Evolutionary conservation across 352 stramenopile species (phyloP).

Genomic region (Phytophthora boehmeriae): DNA sequence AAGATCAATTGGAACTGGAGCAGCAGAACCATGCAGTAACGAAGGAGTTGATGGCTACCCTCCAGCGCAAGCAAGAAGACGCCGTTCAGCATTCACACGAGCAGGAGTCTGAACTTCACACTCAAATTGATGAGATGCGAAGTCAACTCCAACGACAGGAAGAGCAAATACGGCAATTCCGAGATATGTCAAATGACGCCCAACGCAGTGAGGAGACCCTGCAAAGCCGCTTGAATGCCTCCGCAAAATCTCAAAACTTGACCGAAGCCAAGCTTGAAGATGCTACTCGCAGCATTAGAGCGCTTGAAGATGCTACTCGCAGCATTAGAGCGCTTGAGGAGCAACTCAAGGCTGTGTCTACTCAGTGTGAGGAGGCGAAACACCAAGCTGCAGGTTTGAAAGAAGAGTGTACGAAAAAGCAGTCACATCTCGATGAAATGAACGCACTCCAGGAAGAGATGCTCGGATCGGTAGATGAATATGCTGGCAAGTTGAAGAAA

Average conservation of each 20-base stretch:
- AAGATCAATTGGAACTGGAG: conserved; percentile 35
- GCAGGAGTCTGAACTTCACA: conserved; percentile 33
- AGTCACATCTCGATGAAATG: conserved; percentile 59
- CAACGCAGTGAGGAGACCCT: conserved; percentile 28
- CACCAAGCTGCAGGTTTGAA: conserved; percentile 17
- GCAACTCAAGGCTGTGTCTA: conserved; percentile 11
- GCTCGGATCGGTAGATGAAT: conserved; percentile 59
- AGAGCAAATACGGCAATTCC: conserved; percentile 15
- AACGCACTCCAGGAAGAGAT: conserved; percentile 75
- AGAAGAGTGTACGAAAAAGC: conserved; percentile 25
- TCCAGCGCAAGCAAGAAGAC: conserved; percentile 27
- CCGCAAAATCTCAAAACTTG: conserved; percentile 32
- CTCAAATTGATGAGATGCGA: conserved; percentile 35
- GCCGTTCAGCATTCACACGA: conserved; percentile 25
- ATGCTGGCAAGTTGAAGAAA: conserved; percentile 38
- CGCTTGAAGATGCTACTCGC: conserved; percentile 23
- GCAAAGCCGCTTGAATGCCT: conserved; percentile 20
- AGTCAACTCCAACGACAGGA: conserved; percentile 37
- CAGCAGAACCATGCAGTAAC: conserved; percentile 24
- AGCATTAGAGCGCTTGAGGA: conserved; percentile 23
- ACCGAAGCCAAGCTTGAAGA: conserved; percentile 34
- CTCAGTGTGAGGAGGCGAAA: conserved; percentile 27
- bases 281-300: conserved; percentile 17
- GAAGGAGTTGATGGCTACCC: conserved; percentile 21
- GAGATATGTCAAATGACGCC: conserved; percentile 15